Percentiles rank a stretch among this genome's conserved stretches.
Evolutionary conservation across 1,284 basidiomycete species (phyloP).

Genomic region (Rhodofomes roseus): DNA sequence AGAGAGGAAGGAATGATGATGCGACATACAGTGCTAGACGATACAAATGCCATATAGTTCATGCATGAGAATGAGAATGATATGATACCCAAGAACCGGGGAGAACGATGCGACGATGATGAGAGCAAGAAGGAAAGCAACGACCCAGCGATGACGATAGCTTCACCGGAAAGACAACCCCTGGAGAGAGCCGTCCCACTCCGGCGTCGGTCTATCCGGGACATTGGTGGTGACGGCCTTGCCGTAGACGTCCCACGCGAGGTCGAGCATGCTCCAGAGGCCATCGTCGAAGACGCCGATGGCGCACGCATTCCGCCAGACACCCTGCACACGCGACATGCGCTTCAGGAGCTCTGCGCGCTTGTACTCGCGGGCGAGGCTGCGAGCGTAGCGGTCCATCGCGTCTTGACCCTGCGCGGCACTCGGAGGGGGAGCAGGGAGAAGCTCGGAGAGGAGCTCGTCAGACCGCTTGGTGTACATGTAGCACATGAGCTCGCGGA

Average conservation of each 20-base stretch:
- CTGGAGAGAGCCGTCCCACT: neutral
- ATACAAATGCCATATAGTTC: neutral
- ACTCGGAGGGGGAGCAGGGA: slow-evolving; percentile 41
- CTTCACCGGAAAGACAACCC: neutral
- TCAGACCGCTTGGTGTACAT: slow-evolving; percentile 59
- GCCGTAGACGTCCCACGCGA: slow-evolving; percentile 49
- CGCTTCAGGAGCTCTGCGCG: slow-evolving; percentile 36
- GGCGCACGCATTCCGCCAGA: slow-evolving; percentile 61
- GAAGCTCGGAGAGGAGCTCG: slow-evolving; percentile 42
- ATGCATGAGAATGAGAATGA: neutral
- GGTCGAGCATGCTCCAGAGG: slow-evolving; percentile 56
- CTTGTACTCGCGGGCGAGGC: slow-evolving; percentile 28
- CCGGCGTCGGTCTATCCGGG: neutral
- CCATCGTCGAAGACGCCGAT: slow-evolving; percentile 53
- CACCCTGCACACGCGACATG: slow-evolving; percentile 42
- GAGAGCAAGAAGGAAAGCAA: neutral
- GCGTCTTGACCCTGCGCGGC: slow-evolving; percentile 10
- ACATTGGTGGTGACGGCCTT: neutral
- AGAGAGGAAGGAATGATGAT: neutral
- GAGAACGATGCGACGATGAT: neutral
- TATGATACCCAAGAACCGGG: neutral
- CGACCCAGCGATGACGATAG: neutral
- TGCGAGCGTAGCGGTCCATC: slow-evolving; percentile 22
- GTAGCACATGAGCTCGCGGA: slow-evolving; percentile 54
- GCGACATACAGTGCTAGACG: neutral